A percentile compares a stretch with the other conserved stretches of the same genome.
Evolutionary conservation across 73 alveolate genomes (phyloP).

Genomic region (Tetrahymena thermophila): DNA sequence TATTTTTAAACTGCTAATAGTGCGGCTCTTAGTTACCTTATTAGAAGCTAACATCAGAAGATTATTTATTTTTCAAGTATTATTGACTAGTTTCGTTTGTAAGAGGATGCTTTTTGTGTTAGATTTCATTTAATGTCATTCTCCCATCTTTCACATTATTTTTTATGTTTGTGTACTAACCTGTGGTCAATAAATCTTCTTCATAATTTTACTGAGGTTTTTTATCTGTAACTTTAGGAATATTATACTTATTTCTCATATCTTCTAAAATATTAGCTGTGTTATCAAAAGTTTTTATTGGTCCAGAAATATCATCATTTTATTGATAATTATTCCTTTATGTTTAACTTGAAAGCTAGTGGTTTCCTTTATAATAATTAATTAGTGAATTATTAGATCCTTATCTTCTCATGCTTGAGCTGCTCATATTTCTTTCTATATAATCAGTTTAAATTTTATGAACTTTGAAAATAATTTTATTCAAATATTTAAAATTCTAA

Average conservation of each 20-base stretch:
- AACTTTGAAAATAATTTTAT: no score
- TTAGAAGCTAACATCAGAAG: not conserved
- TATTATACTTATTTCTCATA: not conserved
- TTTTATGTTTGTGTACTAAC: not conserved
- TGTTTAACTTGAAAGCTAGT: not conserved
- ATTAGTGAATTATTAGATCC: not conserved
- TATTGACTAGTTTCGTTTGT: not conserved
- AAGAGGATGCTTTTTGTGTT: not conserved
- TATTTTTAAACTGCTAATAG: not conserved
- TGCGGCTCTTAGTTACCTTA: not conserved
- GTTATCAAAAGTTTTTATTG: not conserved
- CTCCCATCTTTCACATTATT: not conserved
- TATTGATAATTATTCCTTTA: not conserved
- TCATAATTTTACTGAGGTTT: not conserved
- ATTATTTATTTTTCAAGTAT: not conserved
- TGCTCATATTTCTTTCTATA: not conserved
- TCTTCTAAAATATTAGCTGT: not conserved
- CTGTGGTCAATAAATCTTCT: not conserved
- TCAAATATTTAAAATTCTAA: no score
- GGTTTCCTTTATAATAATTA: not conserved
- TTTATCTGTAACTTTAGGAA: not conserved
- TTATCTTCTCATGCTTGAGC: not conserved
- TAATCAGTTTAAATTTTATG: no score
- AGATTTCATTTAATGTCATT: not conserved
- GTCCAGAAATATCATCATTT: not conserved